phyloP scores from a whole-genome alignment of 2,329 filamentous ascomycete genomes.

The Talaromyces amestolkiae region DNA sequence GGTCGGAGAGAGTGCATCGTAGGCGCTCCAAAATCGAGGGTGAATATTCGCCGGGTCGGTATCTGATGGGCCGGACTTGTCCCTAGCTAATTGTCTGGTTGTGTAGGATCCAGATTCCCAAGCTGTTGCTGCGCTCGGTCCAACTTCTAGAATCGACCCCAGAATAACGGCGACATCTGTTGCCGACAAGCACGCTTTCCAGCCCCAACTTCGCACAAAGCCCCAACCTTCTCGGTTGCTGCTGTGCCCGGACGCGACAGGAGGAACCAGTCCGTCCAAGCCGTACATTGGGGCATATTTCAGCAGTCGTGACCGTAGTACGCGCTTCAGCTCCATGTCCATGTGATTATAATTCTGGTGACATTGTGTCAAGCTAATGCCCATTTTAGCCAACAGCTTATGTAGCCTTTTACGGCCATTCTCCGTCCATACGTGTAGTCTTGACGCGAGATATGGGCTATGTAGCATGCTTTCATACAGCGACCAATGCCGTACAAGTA shows the following conservation, averaged over 20 bases:
- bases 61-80: conserved; percentile 24
- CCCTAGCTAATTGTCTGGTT: conserved; percentile 24
- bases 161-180: conserved; percentile 92
- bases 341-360: conserved; percentile 96
- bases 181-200: conserved; percentile 89
- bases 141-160: conserved; percentile 88
- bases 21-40: conserved; percentile 57
- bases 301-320: conserved; percentile 76
- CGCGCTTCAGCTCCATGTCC: conserved; percentile 94
- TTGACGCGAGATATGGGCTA: conserved; percentile 87
- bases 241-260: conserved; percentile 67
- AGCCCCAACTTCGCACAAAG: conserved; percentile 96
- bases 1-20: conserved; percentile 54
- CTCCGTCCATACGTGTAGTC: conserved; percentile 93
- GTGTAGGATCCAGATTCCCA: conserved; percentile 35
- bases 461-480: conserved; percentile 98
- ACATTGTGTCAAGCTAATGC: conserved; percentile 87
- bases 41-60: conserved; percentile 35
- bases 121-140: conserved; percentile 43
- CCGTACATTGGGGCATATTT: conserved; percentile 93
- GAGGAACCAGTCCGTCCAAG: conserved; percentile 86
- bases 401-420: conserved; percentile 82
- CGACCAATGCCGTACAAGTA: conserved; percentile 93
- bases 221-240: conserved; percentile 89
- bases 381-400: conserved; percentile 97